A percentile compares a stretch with the other conserved stretches of the same genome.
Evolutionary conservation across 2,329 filamentous ascomycete genomes (phyloP).

Genomic region (Aureobasidium sp.): DNA sequence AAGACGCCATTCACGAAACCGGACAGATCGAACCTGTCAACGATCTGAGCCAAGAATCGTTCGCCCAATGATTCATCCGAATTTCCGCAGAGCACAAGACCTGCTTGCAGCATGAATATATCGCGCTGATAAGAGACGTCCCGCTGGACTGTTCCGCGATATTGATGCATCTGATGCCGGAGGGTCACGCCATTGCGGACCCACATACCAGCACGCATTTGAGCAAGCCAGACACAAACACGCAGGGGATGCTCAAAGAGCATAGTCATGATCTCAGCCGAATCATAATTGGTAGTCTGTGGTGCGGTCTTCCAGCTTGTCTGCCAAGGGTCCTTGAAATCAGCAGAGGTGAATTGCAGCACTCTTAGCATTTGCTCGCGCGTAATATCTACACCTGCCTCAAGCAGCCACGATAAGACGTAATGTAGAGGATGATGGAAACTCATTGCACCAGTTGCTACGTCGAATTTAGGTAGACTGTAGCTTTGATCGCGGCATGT

Average conservation of each 20-base stretch:
- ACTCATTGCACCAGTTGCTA: constrained; percentile 86
- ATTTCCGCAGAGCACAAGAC: constrained; percentile 77
- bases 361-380: constrained; percentile 60
- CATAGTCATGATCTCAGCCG: constrained; percentile 17
- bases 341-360: constrained; percentile 63
- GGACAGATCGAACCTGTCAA: constrained; percentile 85
- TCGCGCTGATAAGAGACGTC: constrained; percentile 94
- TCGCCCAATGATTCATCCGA: constrained; percentile 45
- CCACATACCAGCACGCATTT: constrained; percentile 99
- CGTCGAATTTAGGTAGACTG: constrained; percentile 78
- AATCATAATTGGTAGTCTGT: background rate
- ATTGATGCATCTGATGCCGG: constrained; percentile 88
- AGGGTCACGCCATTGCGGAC: constrained; percentile 95
- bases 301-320: constrained; percentile 12
- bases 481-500: constrained; percentile 18
- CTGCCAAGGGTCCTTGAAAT: constrained; percentile 49
- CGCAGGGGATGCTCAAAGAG: constrained; percentile 89
- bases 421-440: constrained; percentile 98
- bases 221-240: constrained; percentile 91
- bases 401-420: constrained; percentile 89
- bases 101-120: constrained; percentile 87
- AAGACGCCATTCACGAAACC: constrained; percentile 83
- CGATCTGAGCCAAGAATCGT: constrained; percentile 74
- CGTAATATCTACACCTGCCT: constrained; percentile 72
- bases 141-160: constrained; percentile 78